Evolutionary conservation across 129 eudicot genomes (phyloP).

Genomic region (Saussurea involucrata): DNA sequence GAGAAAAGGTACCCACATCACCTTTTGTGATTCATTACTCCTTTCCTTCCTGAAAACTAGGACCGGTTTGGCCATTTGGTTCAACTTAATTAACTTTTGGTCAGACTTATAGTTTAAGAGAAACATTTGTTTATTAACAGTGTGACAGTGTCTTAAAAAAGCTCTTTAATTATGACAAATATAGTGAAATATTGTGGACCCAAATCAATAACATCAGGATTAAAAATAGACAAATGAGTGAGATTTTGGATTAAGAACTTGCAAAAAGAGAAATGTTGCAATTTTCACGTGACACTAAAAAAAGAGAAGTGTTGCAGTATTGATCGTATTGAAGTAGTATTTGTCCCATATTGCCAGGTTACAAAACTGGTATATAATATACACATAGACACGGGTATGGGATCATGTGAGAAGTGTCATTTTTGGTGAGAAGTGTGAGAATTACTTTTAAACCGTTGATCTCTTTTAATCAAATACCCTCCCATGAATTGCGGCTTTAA

Average conservation of each 20-base stretch:
- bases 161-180: not conserved
- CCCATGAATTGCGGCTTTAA: no score
- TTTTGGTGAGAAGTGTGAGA: no score
- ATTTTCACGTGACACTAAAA: not conserved
- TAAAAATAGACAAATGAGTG: not conserved
- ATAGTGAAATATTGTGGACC: not conserved
- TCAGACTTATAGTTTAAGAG: not conserved
- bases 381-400: no score
- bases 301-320: not conserved
- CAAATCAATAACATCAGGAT: not conserved
- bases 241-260: not conserved
- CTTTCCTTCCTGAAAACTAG: not conserved
- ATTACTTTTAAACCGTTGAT: no score
- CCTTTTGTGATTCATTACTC: not conserved
- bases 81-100: not conserved
- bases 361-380: not conserved
- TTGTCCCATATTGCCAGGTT: not conserved
- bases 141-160: no score
- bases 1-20: conserved; percentile 63
- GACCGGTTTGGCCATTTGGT: not conserved
- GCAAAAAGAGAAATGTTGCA: not conserved
- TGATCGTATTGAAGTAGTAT: not conserved
- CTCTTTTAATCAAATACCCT: no score
- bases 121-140: not conserved
- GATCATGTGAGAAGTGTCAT: no score